Evolutionary conservation across 208 protist species (phyloP), one percentile per base, ranked within the genome.

Genomic region (Trypanosoma vivax): DNA sequence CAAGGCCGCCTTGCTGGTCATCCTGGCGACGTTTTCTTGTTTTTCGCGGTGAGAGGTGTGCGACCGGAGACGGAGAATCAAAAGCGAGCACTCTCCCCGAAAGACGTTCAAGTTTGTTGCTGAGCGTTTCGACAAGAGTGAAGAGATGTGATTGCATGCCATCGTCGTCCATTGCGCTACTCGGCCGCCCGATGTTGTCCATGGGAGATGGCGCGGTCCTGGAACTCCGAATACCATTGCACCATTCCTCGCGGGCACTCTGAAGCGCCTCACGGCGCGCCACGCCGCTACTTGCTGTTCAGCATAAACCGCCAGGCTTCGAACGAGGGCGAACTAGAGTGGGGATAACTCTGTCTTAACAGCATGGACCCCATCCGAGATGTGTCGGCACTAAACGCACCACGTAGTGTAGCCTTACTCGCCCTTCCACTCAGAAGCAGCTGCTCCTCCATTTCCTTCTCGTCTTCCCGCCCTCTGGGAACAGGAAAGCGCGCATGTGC

Each of bases 231-330:
- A 70, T 7, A 9, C 60, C 54, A 16, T 30, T 34, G 2, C 65
- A 37, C 67, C 67, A 74, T 34, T 74, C 67, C 18, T 67, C 59
- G 46, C 61, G 51, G 37, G 67, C 59, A n/a, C 51, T 53, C 16
- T 35, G 38, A 52, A 74, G 51, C 9, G 38, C 49, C 11, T 50
- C 67, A 13, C 49, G 60, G 42, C 67, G 59, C 16, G 21, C 38
- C 25, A 25, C 21, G 9, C 57, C 27, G 33, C 54, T 24, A 23
- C 18, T n/a, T 65, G 53, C 29, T 64, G 52, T 27, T 65, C 51
- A 21, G n/a, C 39, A 13, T 60, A 48, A 73, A 80, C 2, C 43
- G 55, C 7, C 71, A n/a, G 0, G 70, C 70, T 24, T 81, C 78
- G 2, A n/a, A 43, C 3, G 64, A 27, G 52, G 57, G 56, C 0